Evolutionary conservation across 345 rosid genomes (phyloP), one percentile per base, ranked within the genome.

Genomic region (Euphorbia pulcherrima): DNA sequence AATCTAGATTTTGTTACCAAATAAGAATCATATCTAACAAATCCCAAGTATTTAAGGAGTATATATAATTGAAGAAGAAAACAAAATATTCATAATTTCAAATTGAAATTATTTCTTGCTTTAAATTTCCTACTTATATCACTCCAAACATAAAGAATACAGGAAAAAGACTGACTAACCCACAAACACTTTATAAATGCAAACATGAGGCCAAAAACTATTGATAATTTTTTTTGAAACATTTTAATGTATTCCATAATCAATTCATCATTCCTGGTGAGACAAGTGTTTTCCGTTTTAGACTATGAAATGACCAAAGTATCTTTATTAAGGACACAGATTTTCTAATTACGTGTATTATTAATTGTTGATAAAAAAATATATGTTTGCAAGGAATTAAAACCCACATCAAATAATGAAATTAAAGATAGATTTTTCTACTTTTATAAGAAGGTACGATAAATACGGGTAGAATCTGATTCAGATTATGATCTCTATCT

Each of bases 101-200:
- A n/a, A n/a, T 33, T 33, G 3, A 33, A 33, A 7, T 33, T 33
- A 2, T 7, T 33, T 2, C 3, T 7, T 33, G 7, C 7, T 33
- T 33, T 3, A 33, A 65, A 53, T 24, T 66, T 29, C 30, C 41
- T 51, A 52, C 62, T 50, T 60, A 20, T 60, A 51, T 37, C 20
- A 40, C 10, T 60, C 48, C 52, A 51, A 35, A 27, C 9, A 24
- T 28, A 65, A 63, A 59, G 47, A 24, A 44, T 35, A 20, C 12
- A 46, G 1, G 79, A 72, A 66, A 72, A 62, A 21, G 79, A 79
- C 72, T 59, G 24, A 35, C 28, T 35, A 71, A 72, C 76, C 48
- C 67, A 53, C 48, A 46, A 26, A 57, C 55, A 48, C 24, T 35
- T 55, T 41, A 40, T 30, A 20, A 27, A 37, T 7, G 3, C 13